A percentile compares a stretch with the other conserved stretches of the same genome.
These are phyloP conservation scores for Citrus sinensis DNA, from an alignment of 345 rosid species.

Conservation along the genomic window DVS_A1.0 CM039169.1:751001-751500, in stretches of 20 bases:
- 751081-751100: conserved; percentile 52
- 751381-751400: neutral
- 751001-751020: conserved; percentile 39
- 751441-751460: too few relatives aligned
- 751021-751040: conserved; percentile 33
- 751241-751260: conserved; percentile 68
- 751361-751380: neutral
- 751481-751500: too few relatives aligned
- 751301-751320: conserved; percentile 54
- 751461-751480: too few relatives aligned
- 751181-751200: conserved; percentile 47
- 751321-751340: neutral
- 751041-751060: conserved; percentile 41
- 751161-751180: conserved; percentile 37
- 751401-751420: neutral
- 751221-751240: conserved; percentile 53
- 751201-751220: conserved; percentile 54
- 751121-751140: conserved; percentile 43
- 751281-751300: conserved; percentile 45
- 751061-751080: conserved; percentile 59
- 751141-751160: conserved; percentile 38
- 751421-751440: too few relatives aligned
- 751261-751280: conserved; percentile 51
- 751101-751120: conserved; percentile 41
- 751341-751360: neutral